phyloP scores from a whole-genome alignment of 2,329 filamentous ascomycete species.

The Clathrospora elynae region DNA sequence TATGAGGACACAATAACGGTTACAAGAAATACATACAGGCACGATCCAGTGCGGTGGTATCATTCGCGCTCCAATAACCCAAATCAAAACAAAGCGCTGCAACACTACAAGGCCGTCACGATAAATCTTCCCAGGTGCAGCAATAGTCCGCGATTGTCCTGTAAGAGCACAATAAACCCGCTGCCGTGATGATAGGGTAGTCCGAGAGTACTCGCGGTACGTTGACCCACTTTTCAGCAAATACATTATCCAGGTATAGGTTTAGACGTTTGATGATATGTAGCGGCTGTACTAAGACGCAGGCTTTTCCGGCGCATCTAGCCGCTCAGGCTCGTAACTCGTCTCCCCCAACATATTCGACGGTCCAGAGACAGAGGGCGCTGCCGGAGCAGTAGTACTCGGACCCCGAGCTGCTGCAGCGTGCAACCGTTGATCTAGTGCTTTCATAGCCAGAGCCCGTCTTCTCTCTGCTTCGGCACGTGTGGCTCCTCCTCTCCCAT shows the following conservation, averaged over 20 bases:
- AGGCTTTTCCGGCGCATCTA: constrained; percentile 33
- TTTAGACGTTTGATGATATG: background rate
- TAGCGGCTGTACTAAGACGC: constrained; percentile 21
- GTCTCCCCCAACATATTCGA: constrained; percentile 50
- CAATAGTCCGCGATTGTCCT: background rate
- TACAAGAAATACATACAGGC: constrained; percentile 31
- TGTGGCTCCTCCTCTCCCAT: constrained; percentile 64
- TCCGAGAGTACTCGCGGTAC: background rate
- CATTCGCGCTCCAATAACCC: constrained; percentile 19
- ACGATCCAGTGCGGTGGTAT: constrained; percentile 30
- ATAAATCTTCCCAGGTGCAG: background rate
- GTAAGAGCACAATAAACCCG: background rate
- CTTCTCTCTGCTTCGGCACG: constrained; percentile 91
- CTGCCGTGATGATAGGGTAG: background rate
- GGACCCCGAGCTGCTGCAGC: constrained; percentile 67
- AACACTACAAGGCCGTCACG: constrained; percentile 5
- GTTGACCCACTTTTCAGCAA: background rate
- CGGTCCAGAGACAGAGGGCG: constrained; percentile 34
- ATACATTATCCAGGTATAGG: background rate
- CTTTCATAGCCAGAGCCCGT: constrained; percentile 85
- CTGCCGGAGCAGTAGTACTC: constrained; percentile 51
- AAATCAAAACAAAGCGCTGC: constrained; percentile 18
- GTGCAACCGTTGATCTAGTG: constrained; percentile 87
- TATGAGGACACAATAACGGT: constrained; percentile 23
- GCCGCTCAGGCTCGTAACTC: constrained; percentile 50